Evolutionary conservation across 345 rosid genomes (phyloP), one percentile per base, ranked within the genome.

Genomic region (Citrus trifoliata): DNA sequence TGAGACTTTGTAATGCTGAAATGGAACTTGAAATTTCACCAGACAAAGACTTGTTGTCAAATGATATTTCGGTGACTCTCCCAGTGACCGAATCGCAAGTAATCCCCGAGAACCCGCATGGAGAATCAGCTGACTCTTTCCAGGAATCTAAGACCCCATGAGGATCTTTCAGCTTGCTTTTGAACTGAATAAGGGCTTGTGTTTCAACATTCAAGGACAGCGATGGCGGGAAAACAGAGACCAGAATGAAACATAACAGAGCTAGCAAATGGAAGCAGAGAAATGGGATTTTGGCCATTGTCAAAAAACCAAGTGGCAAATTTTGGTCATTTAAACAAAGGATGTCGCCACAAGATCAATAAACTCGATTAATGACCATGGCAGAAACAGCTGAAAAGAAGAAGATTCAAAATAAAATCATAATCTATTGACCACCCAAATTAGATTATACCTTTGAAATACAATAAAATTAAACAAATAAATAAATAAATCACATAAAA

Each of bases 1-100:
- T 30, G 24, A 93, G 90, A 72, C 87, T 87, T 10, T 74, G 51
- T 58, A 95, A 92, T 40, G 46, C 46, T 0, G 89, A 87, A 77
- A 95, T 69, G 32, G 91, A 84, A 3, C 94, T 89, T 1, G 98
- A 93, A 66, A 95, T 88, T 62, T 71, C 83, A 2, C 98, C 99
- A 0, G 88, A 81, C 51, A 95, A 90, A n/a, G 85, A 85, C n/a
- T 83, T 78, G 79, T 85, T 86, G 0, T 73, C 84, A 14, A 95
- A 80, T 16, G 87, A 83, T 63, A 95, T 90, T 59, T 27, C 85
- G 2, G 51, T 87, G 32, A 93, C 96, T 71, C 81, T 55, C 46
- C 94, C 86, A 10, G 96, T 76, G 59, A 68, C 19, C 0, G 60
- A 35, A 67, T 93, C 88, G 48, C 99, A 93, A 16, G 82, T 82